Evolutionary conservation across 1,284 basidiomycete genomes (phyloP).

Genomic region (Stereum hirsutum): DNA sequence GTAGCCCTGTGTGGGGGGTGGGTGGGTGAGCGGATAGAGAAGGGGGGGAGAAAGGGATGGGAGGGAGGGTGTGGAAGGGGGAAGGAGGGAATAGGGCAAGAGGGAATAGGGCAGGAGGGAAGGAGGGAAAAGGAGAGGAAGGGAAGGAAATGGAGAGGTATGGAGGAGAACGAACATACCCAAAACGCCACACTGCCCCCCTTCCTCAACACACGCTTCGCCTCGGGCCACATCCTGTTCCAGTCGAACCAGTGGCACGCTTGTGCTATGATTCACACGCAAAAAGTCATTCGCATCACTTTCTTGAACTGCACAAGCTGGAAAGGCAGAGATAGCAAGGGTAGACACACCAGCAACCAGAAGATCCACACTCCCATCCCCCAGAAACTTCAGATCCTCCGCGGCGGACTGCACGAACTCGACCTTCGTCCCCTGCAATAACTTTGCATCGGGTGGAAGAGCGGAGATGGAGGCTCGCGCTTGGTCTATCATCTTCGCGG

Average conservation of each 20-base stretch:
- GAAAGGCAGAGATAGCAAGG: background rate
- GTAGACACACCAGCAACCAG: slow-evolving; percentile 53
- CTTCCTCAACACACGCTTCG: slow-evolving; percentile 50
- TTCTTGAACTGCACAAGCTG: no score
- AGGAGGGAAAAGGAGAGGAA: background rate
- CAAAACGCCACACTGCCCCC: slow-evolving; percentile 73
- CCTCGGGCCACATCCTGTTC: slow-evolving; percentile 61
- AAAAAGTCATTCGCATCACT: no score
- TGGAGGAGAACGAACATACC: slow-evolving; percentile 38
- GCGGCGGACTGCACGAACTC: slow-evolving; percentile 43
- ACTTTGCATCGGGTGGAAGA: slow-evolving; percentile 11
- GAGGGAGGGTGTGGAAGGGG: background rate
- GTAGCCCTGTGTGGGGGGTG: slow-evolving; percentile 44
- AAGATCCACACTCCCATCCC: slow-evolving; percentile 59
- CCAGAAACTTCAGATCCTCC: slow-evolving; percentile 47
- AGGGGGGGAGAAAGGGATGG: background rate
- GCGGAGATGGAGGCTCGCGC: slow-evolving; percentile 34
- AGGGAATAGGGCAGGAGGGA: background rate
- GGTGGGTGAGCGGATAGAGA: no score
- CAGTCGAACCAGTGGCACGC: slow-evolving; percentile 87
- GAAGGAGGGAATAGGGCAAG: slow-evolving; percentile 14
- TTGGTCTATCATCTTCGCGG: slow-evolving; percentile 60
- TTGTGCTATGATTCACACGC: slow-evolving; percentile 54
- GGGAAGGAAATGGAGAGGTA: background rate
- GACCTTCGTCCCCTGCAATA: slow-evolving; percentile 16